These are phyloP conservation scores for Coemansia sp. DNA, from an alignment of 192 early-diverging fungal species.

Conservation along the genomic window DNA sequence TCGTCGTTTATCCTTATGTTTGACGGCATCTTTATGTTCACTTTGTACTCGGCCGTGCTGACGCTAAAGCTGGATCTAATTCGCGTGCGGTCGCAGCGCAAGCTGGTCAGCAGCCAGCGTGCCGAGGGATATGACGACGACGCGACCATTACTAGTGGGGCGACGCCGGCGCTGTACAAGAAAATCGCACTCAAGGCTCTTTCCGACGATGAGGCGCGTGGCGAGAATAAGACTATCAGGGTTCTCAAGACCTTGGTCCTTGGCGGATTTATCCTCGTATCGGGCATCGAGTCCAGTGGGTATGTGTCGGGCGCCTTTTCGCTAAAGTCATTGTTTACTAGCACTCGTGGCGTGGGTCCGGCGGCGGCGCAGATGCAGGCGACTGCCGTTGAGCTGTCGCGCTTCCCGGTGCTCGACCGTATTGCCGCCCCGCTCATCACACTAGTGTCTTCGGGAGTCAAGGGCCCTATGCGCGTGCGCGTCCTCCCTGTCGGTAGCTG, in stretches of 20 bases:
- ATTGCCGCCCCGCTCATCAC: conserved; percentile 37
- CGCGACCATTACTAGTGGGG: conserved; percentile 24
- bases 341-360: conserved; percentile 2
- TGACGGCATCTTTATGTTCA: conserved; percentile 82
- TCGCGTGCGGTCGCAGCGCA: conserved; percentile 50
- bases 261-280: conserved; percentile 46
- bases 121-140: conserved; percentile 17
- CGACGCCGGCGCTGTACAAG: conserved; percentile 61
- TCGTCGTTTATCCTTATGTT: conserved; percentile 80
- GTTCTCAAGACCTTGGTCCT: conserved; percentile 56
- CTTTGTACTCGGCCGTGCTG: conserved; percentile 83
- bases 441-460: conserved; percentile 14
- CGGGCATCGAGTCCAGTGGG: conserved; percentile 50
- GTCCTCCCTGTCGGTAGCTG: conserved; percentile 40
- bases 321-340: conserved; percentile 33
- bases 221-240: conserved; percentile 53
- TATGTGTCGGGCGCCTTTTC: conserved; percentile 50
- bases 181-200: conserved; percentile 65
- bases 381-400: conserved; percentile 29
- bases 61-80: conserved; percentile 85
- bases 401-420: conserved; percentile 41
- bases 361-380: background rate
- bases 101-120: conserved; percentile 29
- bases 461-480: conserved; percentile 32
- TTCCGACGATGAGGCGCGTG: conserved; percentile 57